A percentile compares a stretch with the other conserved stretches of the same genome.
phyloP scores from a whole-genome alignment of 1,284 basidiomycete genomes.

The Sporisorium scitamineum region DNA sequence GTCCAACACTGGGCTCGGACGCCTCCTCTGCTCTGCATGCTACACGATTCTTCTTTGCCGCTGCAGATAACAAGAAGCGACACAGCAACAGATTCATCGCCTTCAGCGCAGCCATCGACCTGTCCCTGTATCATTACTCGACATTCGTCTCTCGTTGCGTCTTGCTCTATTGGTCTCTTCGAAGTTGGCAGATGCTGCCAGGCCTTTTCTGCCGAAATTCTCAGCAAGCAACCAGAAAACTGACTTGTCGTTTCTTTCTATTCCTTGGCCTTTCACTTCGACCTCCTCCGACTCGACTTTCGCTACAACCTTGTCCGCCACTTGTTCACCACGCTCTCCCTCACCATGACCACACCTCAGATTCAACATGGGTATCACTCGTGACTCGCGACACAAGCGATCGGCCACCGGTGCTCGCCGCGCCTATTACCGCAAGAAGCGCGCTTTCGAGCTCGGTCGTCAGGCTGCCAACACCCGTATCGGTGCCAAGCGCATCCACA shows the following conservation, averaged over 20 bases:
- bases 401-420: constrained; percentile 67
- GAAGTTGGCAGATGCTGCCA: background rate
- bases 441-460: constrained; percentile 68
- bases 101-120: background rate
- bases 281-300: background rate
- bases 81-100: background rate
- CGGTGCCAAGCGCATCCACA: constrained; percentile 68
- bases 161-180: background rate
- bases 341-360: constrained; percentile 22
- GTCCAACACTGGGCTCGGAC: too few relatives aligned
- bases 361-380: constrained; percentile 69
- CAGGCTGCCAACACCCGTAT: constrained; percentile 69
- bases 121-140: background rate
- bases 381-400: constrained; percentile 69
- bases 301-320: background rate
- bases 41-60: background rate
- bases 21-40: background rate
- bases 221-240: background rate
- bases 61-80: background rate
- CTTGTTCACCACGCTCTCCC: background rate
- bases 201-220: background rate
- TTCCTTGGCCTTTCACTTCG: background rate
- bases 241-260: background rate
- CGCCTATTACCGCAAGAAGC: constrained; percentile 69
- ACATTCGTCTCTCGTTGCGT: background rate